phyloP scores from a whole-genome alignment of 169 alveolate genomes.

The Babesia gibsoni region DNA sequence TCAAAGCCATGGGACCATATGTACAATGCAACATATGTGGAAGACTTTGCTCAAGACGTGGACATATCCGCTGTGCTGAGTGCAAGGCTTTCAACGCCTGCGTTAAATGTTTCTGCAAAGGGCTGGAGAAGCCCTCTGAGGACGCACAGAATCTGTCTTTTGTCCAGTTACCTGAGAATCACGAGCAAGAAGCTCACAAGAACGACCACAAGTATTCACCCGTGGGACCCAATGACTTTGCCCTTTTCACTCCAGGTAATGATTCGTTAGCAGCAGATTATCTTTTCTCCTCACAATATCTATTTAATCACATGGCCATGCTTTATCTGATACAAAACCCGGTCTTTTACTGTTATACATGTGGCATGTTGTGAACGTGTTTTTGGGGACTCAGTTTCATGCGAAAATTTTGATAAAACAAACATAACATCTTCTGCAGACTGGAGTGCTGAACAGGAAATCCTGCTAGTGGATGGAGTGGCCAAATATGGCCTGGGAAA shows the following conservation, averaged over 20 bases:
- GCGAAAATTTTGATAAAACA: no score
- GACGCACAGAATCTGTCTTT: slow-evolving; percentile 47
- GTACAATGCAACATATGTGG: slow-evolving; percentile 78
- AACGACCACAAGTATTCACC: slow-evolving; percentile 85
- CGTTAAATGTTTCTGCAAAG: slow-evolving; percentile 83
- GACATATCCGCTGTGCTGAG: slow-evolving; percentile 86
- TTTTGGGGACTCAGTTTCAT: no score
- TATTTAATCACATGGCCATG: no score
- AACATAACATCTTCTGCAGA: no score
- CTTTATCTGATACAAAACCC: no score
- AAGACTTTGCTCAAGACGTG: slow-evolving; percentile 70
- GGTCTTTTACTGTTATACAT: no score
- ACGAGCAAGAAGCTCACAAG: slow-evolving; percentile 64
- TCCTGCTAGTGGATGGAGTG: slow-evolving; percentile 85
- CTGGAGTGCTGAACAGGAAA: slow-evolving; percentile 91
- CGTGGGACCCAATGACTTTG: slow-evolving; percentile 83
- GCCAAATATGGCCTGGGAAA: slow-evolving; percentile 89
- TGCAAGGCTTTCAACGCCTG: slow-evolving; percentile 85
- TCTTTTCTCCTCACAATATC: no score
- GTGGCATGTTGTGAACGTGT: no score
- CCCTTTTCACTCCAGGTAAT: slow-evolving; percentile 68
- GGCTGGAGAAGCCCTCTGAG: slow-evolving; percentile 76
- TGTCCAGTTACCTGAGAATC: slow-evolving; percentile 38
- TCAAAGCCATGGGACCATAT: slow-evolving; percentile 65
- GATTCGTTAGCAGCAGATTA: no score